These are phyloP conservation scores for Saccharomycopsis schoenii DNA, from an alignment of 805 yeast species.

Conservation along the genomic window DNA sequence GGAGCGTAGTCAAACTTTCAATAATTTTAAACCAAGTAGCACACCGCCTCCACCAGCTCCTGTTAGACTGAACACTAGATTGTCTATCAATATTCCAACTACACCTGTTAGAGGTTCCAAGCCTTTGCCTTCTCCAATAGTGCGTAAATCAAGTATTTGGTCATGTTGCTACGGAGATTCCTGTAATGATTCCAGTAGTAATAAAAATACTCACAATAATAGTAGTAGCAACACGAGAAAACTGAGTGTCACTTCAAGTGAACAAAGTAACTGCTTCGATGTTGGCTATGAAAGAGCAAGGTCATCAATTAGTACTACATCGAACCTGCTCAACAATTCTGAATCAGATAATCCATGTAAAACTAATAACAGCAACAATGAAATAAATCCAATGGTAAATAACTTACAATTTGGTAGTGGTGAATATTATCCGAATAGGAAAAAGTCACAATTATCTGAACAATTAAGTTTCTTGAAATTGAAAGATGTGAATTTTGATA, in stretches of 20 bases:
- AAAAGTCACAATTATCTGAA: background rate
- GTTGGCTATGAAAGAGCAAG: background rate
- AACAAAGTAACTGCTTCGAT: background rate
- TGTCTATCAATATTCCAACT: background rate
- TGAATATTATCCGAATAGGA: background rate
- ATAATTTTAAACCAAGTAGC: background rate
- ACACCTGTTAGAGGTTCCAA: conserved; percentile 12
- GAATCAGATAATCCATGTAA: background rate
- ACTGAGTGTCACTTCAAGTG: background rate
- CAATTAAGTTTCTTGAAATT: background rate
- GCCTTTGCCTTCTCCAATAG: conserved; percentile 17
- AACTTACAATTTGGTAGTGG: background rate
- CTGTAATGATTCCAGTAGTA: background rate
- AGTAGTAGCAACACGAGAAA: conserved; percentile 4
- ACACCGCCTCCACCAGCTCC: conserved; percentile 4
- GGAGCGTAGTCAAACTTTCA: background rate
- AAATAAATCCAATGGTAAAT: background rate
- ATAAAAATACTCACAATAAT: background rate
- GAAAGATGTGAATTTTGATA: background rate
- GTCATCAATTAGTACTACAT: background rate
- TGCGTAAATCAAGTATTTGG: conserved; percentile 14
- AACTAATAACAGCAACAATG: background rate
- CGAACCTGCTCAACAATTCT: background rate
- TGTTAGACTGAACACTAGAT: background rate
- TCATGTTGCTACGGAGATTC: conserved; percentile 16